A percentile compares a stretch with the other conserved stretches of the same genome.
Conservation (phyloP, 352 stramenopile genomes). For the Peronospora belbahrii region DNA sequence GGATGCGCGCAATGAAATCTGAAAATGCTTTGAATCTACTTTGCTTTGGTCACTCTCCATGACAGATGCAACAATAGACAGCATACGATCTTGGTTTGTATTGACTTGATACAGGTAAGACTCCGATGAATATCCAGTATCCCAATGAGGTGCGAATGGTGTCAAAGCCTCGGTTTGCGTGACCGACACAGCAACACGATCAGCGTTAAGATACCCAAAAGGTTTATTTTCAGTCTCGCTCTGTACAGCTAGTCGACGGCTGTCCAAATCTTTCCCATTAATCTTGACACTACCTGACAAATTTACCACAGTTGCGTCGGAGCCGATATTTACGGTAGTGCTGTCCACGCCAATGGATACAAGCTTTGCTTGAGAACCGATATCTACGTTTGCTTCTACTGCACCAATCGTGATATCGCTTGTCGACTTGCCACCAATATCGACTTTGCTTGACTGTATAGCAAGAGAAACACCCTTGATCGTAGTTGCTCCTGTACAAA, state of each 20-base stretch:
- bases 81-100: slow-evolving; percentile 13
- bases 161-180: background rate
- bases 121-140: slow-evolving; percentile 25
- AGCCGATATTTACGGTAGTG: slow-evolving; percentile 31
- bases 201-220: slow-evolving; percentile 34
- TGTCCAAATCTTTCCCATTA: slow-evolving; percentile 39
- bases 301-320: slow-evolving; percentile 24
- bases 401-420: slow-evolving; percentile 28
- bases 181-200: slow-evolving; percentile 15
- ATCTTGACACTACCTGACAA: slow-evolving; percentile 43
- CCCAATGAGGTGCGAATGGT: slow-evolving; percentile 29
- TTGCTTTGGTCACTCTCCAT: background rate
- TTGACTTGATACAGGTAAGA: slow-evolving; percentile 20
- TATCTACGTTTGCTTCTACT: slow-evolving; percentile 14
- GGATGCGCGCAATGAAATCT: slow-evolving; percentile 26
- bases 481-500: slow-evolving; percentile 15
- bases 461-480: slow-evolving; percentile 19
- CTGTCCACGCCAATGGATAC: slow-evolving; percentile 29
- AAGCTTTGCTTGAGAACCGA: slow-evolving; percentile 21
- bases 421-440: slow-evolving; percentile 30
- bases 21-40: slow-evolving; percentile 14
- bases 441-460: slow-evolving; percentile 22
- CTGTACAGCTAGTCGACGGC: slow-evolving; percentile 20
- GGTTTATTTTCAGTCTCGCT: slow-evolving; percentile 3
- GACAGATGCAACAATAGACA: slow-evolving; percentile 5